Base-by-base conservation (phyloP, 179 eudicot genomes). In the Vitellaria paradoxa region DNA sequence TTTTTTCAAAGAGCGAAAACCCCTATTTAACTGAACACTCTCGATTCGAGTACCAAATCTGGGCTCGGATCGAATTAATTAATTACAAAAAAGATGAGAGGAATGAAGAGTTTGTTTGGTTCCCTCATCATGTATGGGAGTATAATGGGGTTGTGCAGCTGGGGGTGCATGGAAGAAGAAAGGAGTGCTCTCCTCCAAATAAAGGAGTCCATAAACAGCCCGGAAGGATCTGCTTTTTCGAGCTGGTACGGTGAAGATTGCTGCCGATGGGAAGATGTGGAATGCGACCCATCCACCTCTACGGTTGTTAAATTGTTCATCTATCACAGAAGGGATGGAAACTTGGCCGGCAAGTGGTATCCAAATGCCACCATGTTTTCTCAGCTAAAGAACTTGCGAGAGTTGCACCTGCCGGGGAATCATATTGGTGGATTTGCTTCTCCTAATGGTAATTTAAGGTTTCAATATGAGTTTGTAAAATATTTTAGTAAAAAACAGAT, bases 221-320 rank as follows among this genome's bases (percentile, higher is more conserved):
- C 68, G 6, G 45, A 23, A 23, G 68, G 68, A 23, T 65, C 68
- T 65, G 68, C 68, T 65, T 37, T 65, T 17, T 65, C 68, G 11
- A 37, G 37, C 45, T 65, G 68, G 68, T 9, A 23, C 2, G 68
- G 42, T 0, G 37, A 65, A 23, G 45, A 65, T 5, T 65, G 68
- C 4, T 65, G 68, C 45, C 45, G 24, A 20, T 65, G 68, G 68
- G 68, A 65, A 37, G 68, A 8, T 37, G 45, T 65, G 5, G 68
- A 65, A 24, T 65, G 68, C 37, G 9, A 8, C 17, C 15, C 68
- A 20, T 65, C 45, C 15, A 23, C 40, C 8, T 65, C 68, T 24
- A 23, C 14, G 3, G 45, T 65, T 42, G 5, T 26, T 23, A 23
- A 37, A 65, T 23, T 65, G 14, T 23, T 10, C 37, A 3, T 65